These are phyloP conservation scores for Pyrenophora teres DNA, from an alignment of 2,329 filamentous ascomycete genomes.

Conservation along the genomic window DNA sequence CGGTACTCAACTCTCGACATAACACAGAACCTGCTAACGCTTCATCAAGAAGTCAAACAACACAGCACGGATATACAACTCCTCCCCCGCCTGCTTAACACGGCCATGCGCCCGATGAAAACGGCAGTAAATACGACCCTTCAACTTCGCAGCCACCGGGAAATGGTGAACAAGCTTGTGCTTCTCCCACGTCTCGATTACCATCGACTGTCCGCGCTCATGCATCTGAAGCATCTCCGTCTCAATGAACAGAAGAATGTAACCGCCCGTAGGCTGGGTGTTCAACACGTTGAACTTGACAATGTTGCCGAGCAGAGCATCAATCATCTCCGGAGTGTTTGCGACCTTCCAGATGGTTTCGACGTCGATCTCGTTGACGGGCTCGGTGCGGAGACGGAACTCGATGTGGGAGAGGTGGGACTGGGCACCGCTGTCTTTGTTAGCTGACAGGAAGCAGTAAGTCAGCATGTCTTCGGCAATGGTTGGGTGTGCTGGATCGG, in stretches of 20 bases:
- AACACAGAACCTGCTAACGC: too few species aligned
- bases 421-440: not conserved
- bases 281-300: slow-evolving; percentile 6
- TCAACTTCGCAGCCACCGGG: too few species aligned
- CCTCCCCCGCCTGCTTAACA: too few species aligned
- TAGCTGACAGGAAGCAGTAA: not conserved
- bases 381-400: not conserved
- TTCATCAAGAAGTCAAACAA: too few species aligned
- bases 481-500: not conserved
- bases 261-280: slow-evolving; percentile 1
- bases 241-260: slow-evolving; percentile 7
- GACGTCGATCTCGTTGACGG: slow-evolving; percentile 6
- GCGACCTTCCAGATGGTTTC: slow-evolving; percentile 6
- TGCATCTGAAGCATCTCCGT: slow-evolving; percentile 3
- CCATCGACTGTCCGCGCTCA: not conserved
- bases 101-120: too few species aligned
- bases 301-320: slow-evolving; percentile 5
- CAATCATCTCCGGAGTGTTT: not conserved
- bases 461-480: not conserved
- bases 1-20: too few species aligned
- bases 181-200: not conserved
- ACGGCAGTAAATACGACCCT: too few species aligned
- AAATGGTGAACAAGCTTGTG: not conserved
- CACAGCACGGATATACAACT: too few species aligned
- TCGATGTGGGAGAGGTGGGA: not conserved